Evolutionary conservation across 306 rosid genomes (phyloP).

Genomic region (Crotalaria pallida): DNA sequence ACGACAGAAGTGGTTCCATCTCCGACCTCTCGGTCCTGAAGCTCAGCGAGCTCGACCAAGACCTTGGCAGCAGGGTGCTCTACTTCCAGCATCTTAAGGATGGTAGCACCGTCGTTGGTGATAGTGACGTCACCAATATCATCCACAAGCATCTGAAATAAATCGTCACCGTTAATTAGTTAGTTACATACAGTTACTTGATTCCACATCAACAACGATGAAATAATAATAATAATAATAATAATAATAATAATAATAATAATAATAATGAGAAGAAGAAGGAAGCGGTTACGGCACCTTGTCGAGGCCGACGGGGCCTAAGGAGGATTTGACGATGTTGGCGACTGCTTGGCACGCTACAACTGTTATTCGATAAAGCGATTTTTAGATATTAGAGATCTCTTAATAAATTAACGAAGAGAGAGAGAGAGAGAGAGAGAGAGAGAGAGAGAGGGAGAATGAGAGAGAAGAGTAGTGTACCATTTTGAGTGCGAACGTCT

Average conservation of each 20-base stretch:
- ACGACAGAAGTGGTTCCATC: slow-evolving; percentile 98
- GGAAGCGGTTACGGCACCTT: slow-evolving; percentile 42
- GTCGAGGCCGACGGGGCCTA: slow-evolving; percentile 98
- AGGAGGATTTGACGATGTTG: slow-evolving; percentile 84
- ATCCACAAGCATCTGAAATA: slow-evolving; percentile 85
- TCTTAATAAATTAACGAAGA: not conserved
- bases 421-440: not conserved
- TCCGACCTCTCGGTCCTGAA: slow-evolving; percentile 95
- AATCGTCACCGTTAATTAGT: not conserved
- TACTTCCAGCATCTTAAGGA: slow-evolving; percentile 93
- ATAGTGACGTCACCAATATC: slow-evolving; percentile 94
- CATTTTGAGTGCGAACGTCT: slow-evolving; percentile 96
- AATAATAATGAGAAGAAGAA: not conserved
- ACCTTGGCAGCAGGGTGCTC: slow-evolving; percentile 99
- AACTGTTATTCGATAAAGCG: slow-evolving; percentile 20
- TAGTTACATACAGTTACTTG: not conserved
- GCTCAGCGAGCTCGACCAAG: slow-evolving; percentile 92
- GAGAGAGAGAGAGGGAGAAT: no score
- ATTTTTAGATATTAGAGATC: not conserved
- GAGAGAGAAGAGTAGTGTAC: slow-evolving; percentile 26
- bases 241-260: no score
- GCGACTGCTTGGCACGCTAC: slow-evolving; percentile 92
- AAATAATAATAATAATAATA: no score
- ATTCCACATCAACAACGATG: not conserved
- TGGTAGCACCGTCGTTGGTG: slow-evolving; percentile 94